Percentiles rank a stretch among this genome's conserved stretches.
phyloP scores from a whole-genome alignment of 257 asterid genomes.

The Lycium ferocissimum region DNA sequence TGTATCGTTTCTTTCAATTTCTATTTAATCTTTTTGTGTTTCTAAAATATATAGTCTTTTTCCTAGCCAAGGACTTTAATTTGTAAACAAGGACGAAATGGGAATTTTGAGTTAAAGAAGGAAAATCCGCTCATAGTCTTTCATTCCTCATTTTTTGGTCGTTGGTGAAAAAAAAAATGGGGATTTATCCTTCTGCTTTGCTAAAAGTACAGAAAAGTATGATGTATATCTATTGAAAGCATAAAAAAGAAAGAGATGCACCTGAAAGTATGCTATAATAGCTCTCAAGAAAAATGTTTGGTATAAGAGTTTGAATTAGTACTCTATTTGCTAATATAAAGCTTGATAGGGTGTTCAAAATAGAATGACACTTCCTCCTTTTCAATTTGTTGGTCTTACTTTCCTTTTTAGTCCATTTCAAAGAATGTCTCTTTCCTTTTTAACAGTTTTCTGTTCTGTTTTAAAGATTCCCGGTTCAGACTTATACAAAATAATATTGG shows the following conservation, averaged over 20 bases:
- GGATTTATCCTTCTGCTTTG: not conserved
- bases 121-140: not conserved
- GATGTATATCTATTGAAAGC: not conserved
- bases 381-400: no score
- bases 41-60: not conserved
- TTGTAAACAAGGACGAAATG: not conserved
- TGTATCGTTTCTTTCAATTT: not conserved
- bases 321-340: not conserved
- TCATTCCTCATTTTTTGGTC: not conserved
- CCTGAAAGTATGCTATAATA: not conserved
- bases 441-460: not conserved
- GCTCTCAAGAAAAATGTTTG: not conserved
- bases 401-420: no score
- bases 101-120: constrained; percentile 21
- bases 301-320: not conserved
- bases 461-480: not conserved
- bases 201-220: not conserved
- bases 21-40: not conserved
- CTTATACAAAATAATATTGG: not conserved
- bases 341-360: constrained; percentile 9
- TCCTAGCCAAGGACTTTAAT: not conserved
- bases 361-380: not conserved
- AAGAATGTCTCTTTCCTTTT: no score
- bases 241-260: not conserved
- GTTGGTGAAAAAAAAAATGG: not conserved